A percentile compares a stretch with the other conserved stretches of the same genome.
These are phyloP conservation scores for Alternaria angustiovoidea DNA, from an alignment of 2,329 filamentous ascomycete species.

Conservation along the genomic window DNA sequence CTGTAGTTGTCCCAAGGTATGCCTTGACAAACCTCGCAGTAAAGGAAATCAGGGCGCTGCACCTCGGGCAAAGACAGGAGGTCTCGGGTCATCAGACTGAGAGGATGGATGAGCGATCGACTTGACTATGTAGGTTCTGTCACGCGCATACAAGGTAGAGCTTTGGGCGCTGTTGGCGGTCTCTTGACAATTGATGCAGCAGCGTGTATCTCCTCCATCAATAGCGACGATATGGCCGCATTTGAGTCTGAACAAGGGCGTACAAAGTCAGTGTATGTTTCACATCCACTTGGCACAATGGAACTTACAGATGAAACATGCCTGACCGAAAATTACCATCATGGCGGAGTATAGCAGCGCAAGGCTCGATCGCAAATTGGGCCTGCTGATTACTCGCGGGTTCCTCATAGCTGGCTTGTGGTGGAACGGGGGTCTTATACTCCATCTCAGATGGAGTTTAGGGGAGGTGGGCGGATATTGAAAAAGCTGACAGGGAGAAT, in stretches of 20 bases:
- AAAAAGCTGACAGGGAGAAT: too few relatives aligned
- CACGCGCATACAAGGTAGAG: neutral
- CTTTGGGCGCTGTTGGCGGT: neutral
- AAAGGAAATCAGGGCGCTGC: constrained; percentile 14
- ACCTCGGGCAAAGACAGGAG: neutral
- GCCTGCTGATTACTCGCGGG: neutral
- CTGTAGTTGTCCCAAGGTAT: constrained; percentile 23
- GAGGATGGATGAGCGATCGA: neutral
- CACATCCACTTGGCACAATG: too few relatives aligned
- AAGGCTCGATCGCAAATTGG: neutral
- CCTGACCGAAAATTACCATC: neutral
- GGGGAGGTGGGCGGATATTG: neutral
- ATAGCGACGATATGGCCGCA: constrained; percentile 31
- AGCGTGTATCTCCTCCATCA: constrained; percentile 15
- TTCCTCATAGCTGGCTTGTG: neutral
- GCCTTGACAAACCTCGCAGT: constrained; percentile 26
- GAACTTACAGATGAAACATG: constrained; percentile 17
- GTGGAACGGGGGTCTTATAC: neutral
- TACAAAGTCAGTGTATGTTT: too few relatives aligned
- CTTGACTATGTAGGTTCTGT: neutral
- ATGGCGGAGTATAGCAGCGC: constrained; percentile 7
- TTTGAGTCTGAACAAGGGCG: constrained; percentile 2
- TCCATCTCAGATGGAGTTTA: neutral
- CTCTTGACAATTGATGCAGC: constrained; percentile 25
- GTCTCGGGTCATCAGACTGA: neutral